phyloP scores from a whole-genome alignment of 352 stramenopile species.

The Globisporangium perplexum region DNA sequence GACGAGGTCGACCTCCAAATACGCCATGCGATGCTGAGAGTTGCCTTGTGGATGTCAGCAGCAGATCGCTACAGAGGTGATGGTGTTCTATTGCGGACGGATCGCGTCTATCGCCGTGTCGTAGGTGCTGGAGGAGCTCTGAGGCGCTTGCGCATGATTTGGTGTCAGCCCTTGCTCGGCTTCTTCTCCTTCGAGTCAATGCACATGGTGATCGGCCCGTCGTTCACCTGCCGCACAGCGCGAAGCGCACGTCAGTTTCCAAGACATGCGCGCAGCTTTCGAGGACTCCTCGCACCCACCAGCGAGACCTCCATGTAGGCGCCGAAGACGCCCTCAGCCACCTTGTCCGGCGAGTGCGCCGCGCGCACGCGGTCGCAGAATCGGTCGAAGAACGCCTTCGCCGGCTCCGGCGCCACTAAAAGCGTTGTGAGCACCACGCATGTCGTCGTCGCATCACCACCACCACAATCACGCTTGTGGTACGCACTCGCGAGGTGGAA shows the following conservation, averaged over 20 bases:
- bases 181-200: constrained; percentile 75
- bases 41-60: too few species aligned
- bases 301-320: constrained; percentile 86
- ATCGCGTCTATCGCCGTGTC: not conserved
- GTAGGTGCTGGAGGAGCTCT: too few species aligned
- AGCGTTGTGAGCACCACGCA: too few species aligned
- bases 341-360: constrained; percentile 53
- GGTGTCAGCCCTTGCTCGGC: constrained; percentile 3
- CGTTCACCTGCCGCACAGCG: constrained; percentile 43
- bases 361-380: constrained; percentile 67
- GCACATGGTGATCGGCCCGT: constrained; percentile 77
- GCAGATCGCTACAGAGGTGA: too few species aligned
- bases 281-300: constrained; percentile 17
- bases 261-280: not conserved
- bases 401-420: constrained; percentile 53
- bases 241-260: not conserved
- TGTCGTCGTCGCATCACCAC: too few species aligned
- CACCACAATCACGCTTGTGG: not conserved
- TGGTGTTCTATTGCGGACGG: too few species aligned
- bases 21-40: too few species aligned
- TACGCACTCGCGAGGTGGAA: constrained; percentile 78
- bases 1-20: too few species aligned
- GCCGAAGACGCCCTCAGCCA: constrained; percentile 74
- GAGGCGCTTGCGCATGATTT: not conserved
- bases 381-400: constrained; percentile 71